A percentile compares a stretch with the other conserved stretches of the same genome.
Conservation (phyloP, 768 basidiomycete species). For the Boletellus emodensis region DNA sequence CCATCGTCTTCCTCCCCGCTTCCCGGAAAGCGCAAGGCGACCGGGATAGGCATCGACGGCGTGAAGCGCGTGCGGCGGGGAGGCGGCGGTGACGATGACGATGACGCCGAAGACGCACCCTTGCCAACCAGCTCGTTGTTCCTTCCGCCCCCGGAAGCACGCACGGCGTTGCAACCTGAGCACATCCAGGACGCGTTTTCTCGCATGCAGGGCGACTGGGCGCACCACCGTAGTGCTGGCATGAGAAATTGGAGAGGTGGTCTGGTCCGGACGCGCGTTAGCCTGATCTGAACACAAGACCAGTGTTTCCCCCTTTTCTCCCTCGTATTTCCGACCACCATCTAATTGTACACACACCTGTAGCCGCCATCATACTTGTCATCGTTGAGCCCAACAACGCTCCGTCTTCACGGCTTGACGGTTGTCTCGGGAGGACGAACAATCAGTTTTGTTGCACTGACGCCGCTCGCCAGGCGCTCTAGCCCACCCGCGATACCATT, state of each 20-base stretch:
- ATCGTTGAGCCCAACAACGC: background rate
- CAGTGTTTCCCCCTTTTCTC: background rate
- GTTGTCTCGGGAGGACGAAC: no score
- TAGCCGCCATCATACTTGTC: background rate
- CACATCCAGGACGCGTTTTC: conserved; percentile 92
- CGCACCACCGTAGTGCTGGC: conserved; percentile 75
- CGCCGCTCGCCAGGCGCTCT: background rate
- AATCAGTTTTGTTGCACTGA: background rate
- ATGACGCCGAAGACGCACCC: conserved; percentile 61
- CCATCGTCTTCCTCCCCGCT: conserved; percentile 45
- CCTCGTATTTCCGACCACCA: background rate
- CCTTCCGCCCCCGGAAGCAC: conserved; percentile 74
- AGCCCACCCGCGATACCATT: background rate
- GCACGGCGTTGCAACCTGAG: conserved; percentile 73
- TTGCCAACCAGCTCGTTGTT: conserved; percentile 73
- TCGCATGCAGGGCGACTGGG: conserved; percentile 84
- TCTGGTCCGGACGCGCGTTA: conserved; percentile 71
- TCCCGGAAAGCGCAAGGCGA: conserved; percentile 67
- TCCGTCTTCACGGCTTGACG: no score
- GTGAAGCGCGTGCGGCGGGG: conserved; percentile 52
- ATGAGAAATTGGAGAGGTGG: conserved; percentile 91
- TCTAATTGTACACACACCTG: background rate
- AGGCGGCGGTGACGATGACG: conserved; percentile 48
- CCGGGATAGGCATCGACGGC: conserved; percentile 40
- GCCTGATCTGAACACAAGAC: conserved; percentile 51